phyloP scores from a whole-genome alignment of 2,329 filamentous ascomycete genomes.

The Hypomyces perniciosus region DNA sequence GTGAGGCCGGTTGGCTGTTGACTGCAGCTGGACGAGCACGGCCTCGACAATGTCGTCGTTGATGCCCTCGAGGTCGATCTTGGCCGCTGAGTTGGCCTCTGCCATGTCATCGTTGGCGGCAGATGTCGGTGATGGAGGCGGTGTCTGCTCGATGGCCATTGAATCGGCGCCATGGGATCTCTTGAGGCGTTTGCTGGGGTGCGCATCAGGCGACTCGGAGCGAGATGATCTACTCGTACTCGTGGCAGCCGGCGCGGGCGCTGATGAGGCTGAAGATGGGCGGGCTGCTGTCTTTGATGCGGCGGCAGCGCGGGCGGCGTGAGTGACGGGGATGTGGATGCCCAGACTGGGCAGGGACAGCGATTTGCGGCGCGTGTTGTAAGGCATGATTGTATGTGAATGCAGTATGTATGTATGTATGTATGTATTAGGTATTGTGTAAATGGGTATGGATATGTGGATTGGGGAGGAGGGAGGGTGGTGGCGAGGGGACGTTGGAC shows the following conservation, averaged over 20 bases:
- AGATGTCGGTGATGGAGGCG: constrained; percentile 39
- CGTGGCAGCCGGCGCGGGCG: constrained; percentile 26
- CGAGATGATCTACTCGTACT: constrained; percentile 22
- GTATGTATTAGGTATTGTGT: constrained; percentile 1
- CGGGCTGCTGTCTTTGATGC: constrained; percentile 36
- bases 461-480: constrained; percentile 2
- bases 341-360: constrained; percentile 87
- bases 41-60: constrained; percentile 94
- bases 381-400: constrained; percentile 58
- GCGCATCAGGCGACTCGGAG: constrained; percentile 28
- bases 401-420: constrained; percentile 1
- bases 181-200: constrained; percentile 65
- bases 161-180: constrained; percentile 67
- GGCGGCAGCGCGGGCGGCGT: constrained; percentile 52
- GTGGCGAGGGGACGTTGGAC: constrained; percentile 4
- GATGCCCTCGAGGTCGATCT: constrained; percentile 67
- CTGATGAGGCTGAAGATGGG: constrained; percentile 23
- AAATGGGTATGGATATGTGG: constrained; percentile 3
- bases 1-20: constrained; percentile 86
- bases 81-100: constrained; percentile 20
- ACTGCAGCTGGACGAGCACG: constrained; percentile 81
- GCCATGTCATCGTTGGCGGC: constrained; percentile 24
- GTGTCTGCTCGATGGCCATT: constrained; percentile 74
- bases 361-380: constrained; percentile 96
- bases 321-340: constrained; percentile 72